A percentile compares a stretch with the other conserved stretches of the same genome.
Conservation (phyloP, 2,329 filamentous ascomycete genomes). For the Penicillium italicum region DNA sequence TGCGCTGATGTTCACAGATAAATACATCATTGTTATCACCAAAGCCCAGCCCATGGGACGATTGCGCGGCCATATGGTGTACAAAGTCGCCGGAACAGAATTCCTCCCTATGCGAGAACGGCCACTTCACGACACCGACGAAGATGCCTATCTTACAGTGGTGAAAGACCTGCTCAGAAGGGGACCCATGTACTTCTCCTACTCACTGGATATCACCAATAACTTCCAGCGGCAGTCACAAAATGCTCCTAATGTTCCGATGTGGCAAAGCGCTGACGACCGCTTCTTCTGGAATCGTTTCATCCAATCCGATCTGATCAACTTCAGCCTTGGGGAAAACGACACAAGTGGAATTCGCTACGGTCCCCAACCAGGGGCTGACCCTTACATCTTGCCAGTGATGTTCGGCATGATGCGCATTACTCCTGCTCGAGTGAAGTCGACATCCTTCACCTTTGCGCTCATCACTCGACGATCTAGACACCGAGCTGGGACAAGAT, state of each 20-base stretch:
- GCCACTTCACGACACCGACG: slow-evolving; percentile 84
- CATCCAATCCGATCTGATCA: slow-evolving; percentile 83
- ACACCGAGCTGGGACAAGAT: slow-evolving; percentile 84
- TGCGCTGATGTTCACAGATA: slow-evolving; percentile 55
- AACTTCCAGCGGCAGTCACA: slow-evolving; percentile 91
- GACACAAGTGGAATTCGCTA: slow-evolving; percentile 46
- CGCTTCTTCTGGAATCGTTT: slow-evolving; percentile 99
- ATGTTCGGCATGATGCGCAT: slow-evolving; percentile 97
- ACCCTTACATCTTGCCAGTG: slow-evolving; percentile 90
- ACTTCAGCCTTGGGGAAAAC: slow-evolving; percentile 66
- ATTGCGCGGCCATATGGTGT: slow-evolving; percentile 92
- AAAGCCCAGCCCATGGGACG: slow-evolving; percentile 88
- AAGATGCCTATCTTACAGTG: slow-evolving; percentile 82
- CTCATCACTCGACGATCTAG: slow-evolving; percentile 87
- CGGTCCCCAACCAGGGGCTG: slow-evolving; percentile 66
- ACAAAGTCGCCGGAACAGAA: slow-evolving; percentile 86
- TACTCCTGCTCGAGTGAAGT: slow-evolving; percentile 78
- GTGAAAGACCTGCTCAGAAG: slow-evolving; percentile 77
- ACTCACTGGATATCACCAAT: slow-evolving; percentile 94
- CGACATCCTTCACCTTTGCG: slow-evolving; percentile 75
- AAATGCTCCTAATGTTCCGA: slow-evolving; percentile 64
- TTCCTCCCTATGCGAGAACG: slow-evolving; percentile 91
- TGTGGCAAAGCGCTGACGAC: slow-evolving; percentile 92
- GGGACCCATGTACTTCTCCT: slow-evolving; percentile 96
- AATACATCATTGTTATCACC: slow-evolving; percentile 94